Percentiles rank a stretch among this genome's conserved stretches.
These are phyloP conservation scores for Colletotrichum somersetense DNA, from an alignment of 2,329 filamentous ascomycete genomes.

Conservation along the genomic window DNA sequence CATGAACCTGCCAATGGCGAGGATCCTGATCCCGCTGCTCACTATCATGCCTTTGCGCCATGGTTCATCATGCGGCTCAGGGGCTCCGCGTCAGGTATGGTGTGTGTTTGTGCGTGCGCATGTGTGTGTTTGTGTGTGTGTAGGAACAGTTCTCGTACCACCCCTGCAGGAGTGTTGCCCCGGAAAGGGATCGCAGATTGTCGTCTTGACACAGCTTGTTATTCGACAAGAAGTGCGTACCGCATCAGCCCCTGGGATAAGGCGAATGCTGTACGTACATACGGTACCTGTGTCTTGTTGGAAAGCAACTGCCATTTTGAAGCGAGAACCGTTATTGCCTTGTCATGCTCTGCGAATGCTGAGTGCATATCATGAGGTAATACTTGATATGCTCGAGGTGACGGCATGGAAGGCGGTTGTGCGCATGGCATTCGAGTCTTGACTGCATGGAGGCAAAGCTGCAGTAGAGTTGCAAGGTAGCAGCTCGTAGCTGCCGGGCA, in stretches of 20 bases:
- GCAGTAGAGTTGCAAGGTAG: slow-evolving; percentile 34
- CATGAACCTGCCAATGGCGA: slow-evolving; percentile 1
- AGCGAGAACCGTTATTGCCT: background rate
- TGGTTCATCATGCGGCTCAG: slow-evolving; percentile 11
- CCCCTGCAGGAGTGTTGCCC: background rate
- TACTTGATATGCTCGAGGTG: slow-evolving; percentile 41
- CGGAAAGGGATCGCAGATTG: background rate
- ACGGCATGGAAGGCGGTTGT: slow-evolving; percentile 25
- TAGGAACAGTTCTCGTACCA: background rate
- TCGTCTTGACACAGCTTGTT: background rate
- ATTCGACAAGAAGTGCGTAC: background rate
- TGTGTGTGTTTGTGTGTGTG: background rate
- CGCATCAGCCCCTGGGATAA: no score
- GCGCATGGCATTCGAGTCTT: slow-evolving; percentile 31
- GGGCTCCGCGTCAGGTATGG: background rate
- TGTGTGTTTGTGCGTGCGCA: background rate
- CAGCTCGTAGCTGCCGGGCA: slow-evolving; percentile 13
- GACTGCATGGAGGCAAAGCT: slow-evolving; percentile 34
- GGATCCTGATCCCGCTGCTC: slow-evolving; percentile 1
- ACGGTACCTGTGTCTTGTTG: background rate
- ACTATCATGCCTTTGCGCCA: slow-evolving; percentile 4
- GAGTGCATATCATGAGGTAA: slow-evolving; percentile 23
- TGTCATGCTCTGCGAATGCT: slow-evolving; percentile 1
- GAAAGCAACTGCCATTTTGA: background rate
- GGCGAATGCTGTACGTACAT: background rate